Evolutionary conservation across 2,329 filamentous ascomycete species (phyloP).

Genomic region (Cladophialophora exuberans): DNA sequence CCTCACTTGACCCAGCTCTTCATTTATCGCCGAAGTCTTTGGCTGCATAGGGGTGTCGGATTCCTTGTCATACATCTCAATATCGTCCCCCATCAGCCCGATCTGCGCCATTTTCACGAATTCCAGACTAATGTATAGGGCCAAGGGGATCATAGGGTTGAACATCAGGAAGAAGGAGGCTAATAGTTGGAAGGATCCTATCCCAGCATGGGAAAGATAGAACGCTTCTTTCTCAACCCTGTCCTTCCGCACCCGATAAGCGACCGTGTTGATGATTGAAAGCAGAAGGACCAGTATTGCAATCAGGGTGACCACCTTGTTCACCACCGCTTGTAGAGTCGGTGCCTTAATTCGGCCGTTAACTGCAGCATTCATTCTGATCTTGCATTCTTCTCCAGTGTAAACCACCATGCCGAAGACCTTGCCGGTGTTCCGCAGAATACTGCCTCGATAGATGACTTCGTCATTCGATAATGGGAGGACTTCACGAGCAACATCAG

Average conservation of each 20-base stretch:
- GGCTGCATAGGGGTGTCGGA: slow-evolving; percentile 81
- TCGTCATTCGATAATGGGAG: slow-evolving; percentile 76
- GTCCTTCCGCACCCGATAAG: slow-evolving; percentile 74
- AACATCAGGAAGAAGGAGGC: slow-evolving; percentile 92
- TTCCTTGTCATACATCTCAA: slow-evolving; percentile 84
- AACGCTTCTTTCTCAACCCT: slow-evolving; percentile 67
- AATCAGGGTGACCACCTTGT: slow-evolving; percentile 80
- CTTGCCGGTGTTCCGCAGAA: slow-evolving; percentile 75
- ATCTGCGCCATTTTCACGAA: slow-evolving; percentile 86
- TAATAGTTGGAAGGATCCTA: slow-evolving; percentile 74
- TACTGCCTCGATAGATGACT: slow-evolving; percentile 80
- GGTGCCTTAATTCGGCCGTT: slow-evolving; percentile 86
- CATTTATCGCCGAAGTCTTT: slow-evolving; percentile 85
- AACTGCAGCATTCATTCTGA: slow-evolving; percentile 94
- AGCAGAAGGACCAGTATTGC: slow-evolving; percentile 77
- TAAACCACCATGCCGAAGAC: slow-evolving; percentile 83
- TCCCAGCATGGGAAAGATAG: slow-evolving; percentile 68
- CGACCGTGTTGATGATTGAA: slow-evolving; percentile 74
- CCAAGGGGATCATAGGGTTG: slow-evolving; percentile 90
- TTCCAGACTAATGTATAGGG: slow-evolving; percentile 89
- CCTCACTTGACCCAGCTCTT: slow-evolving; percentile 87
- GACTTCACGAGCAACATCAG: slow-evolving; percentile 57
- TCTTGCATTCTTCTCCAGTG: slow-evolving; percentile 92
- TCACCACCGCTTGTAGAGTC: slow-evolving; percentile 77
- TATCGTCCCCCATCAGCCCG: slow-evolving; percentile 76